These are phyloP conservation scores for Reticulascus tulasneorum DNA, from an alignment of 2,329 filamentous ascomycete genomes.

Conservation along the genomic window DNA sequence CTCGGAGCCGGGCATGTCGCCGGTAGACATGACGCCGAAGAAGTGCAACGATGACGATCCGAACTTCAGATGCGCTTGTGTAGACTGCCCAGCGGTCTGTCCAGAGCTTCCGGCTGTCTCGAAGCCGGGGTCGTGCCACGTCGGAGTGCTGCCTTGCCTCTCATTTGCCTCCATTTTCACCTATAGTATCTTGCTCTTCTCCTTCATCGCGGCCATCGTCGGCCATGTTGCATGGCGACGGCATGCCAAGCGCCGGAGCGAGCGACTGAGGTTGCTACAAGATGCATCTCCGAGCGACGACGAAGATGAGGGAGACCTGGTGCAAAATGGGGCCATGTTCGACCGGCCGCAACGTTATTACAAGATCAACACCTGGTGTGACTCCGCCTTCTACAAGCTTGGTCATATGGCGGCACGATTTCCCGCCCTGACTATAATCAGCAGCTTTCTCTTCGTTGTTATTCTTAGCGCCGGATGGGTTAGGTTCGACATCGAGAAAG, in stretches of 20 bases:
- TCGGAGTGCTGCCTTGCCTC: constrained; percentile 85
- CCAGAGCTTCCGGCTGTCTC: constrained; percentile 75
- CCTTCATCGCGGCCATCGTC: constrained; percentile 61
- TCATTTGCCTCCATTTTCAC: constrained; percentile 89
- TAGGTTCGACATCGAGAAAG: constrained; percentile 81
- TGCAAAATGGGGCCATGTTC: constrained; percentile 70
- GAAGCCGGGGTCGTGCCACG: constrained; percentile 67
- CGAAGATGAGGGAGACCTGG: constrained; percentile 85
- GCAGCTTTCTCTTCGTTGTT: constrained; percentile 70
- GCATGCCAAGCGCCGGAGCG: constrained; percentile 70
- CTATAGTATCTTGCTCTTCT: constrained; percentile 71
- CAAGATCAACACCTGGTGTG: constrained; percentile 76
- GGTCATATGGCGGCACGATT: constrained; percentile 79
- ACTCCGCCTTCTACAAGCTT: constrained; percentile 73
- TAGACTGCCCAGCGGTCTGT: constrained; percentile 86
- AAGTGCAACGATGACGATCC: constrained; percentile 88
- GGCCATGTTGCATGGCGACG: constrained; percentile 74
- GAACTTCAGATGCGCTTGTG: constrained; percentile 83
- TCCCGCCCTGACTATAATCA: constrained; percentile 75
- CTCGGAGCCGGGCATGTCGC: constrained; percentile 64
- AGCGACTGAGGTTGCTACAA: constrained; percentile 81
- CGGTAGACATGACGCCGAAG: constrained; percentile 69
- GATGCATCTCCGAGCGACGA: constrained; percentile 83
- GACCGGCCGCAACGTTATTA: constrained; percentile 79
- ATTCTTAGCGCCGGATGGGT: constrained; percentile 85